A percentile compares a stretch with the other conserved stretches of the same genome.
phyloP scores from a whole-genome alignment of 2,329 filamentous ascomycete species.

The Fusarium bulbicola region DNA sequence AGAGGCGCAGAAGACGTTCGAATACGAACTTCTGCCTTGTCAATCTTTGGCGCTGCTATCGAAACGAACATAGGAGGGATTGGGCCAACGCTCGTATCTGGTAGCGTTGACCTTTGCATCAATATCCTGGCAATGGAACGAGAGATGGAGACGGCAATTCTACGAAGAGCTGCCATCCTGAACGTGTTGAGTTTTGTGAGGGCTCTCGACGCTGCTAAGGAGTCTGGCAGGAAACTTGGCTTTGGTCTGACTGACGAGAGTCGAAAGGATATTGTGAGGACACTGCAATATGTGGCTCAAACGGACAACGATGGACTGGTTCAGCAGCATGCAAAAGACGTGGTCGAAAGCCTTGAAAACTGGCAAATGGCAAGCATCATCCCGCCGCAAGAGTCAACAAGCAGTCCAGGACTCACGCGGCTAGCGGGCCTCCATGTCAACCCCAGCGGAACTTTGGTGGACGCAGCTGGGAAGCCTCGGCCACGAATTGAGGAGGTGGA shows the following conservation, averaged over 20 bases:
- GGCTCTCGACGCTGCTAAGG: constrained; percentile 64
- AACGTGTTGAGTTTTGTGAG: constrained; percentile 69
- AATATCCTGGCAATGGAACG: constrained; percentile 71
- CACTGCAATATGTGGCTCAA: constrained; percentile 69
- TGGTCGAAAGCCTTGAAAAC: constrained; percentile 72
- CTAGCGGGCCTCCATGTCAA: constrained; percentile 53
- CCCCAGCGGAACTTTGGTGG: constrained; percentile 38
- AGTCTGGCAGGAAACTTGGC: constrained; percentile 56
- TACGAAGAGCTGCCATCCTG: constrained; percentile 73
- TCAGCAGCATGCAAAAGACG: constrained; percentile 70
- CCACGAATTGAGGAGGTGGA: constrained; percentile 70
- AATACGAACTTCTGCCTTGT: constrained; percentile 74
- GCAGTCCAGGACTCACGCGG: constrained; percentile 41
- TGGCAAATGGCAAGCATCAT: constrained; percentile 65
- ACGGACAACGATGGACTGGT: constrained; percentile 76
- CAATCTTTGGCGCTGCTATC: constrained; percentile 67
- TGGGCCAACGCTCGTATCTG: constrained; percentile 61
- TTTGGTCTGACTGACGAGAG: constrained; percentile 66
- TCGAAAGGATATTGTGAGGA: constrained; percentile 68
- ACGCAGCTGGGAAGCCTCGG: constrained; percentile 42
- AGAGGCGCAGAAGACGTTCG: constrained; percentile 74
- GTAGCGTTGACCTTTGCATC: constrained; percentile 69
- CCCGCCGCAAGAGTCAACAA: constrained; percentile 44
- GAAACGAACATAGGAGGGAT: constrained; percentile 69
- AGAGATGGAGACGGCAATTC: constrained; percentile 67